phyloP scores from a whole-genome alignment of 805 yeast genomes.

The Teunomyces funiuensis region DNA sequence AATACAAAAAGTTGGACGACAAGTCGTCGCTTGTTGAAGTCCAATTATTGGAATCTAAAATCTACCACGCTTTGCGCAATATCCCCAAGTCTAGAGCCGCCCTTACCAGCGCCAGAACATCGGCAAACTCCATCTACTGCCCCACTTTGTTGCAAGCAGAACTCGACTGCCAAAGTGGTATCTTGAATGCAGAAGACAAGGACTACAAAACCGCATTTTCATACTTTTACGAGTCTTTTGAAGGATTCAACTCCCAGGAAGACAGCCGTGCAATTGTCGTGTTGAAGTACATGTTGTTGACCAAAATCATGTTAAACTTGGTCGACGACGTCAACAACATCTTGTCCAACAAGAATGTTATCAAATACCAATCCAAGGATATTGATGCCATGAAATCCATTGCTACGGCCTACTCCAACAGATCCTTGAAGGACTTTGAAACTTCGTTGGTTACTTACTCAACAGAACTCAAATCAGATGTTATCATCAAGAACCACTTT shows the following conservation, averaged over 20 bases:
- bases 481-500: conserved; percentile 87
- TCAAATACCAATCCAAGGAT: conserved; percentile 75
- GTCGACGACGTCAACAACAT: conserved; percentile 83
- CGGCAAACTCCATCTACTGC: conserved; percentile 95
- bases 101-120: conserved; percentile 90
- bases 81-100: conserved; percentile 90
- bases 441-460: conserved; percentile 70
- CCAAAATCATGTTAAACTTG: conserved; percentile 88
- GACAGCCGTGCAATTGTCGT: conserved; percentile 65
- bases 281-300: conserved; percentile 86
- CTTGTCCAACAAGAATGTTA: conserved; percentile 64
- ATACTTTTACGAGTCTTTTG: conserved; percentile 93
- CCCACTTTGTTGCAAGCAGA: conserved; percentile 94
- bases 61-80: conserved; percentile 88
- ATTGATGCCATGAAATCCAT: conserved; percentile 96
- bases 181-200: conserved; percentile 92
- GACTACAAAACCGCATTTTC: conserved; percentile 96
- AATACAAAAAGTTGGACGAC: conserved; percentile 92
- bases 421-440: conserved; percentile 90
- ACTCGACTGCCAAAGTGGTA: conserved; percentile 92
- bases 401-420: conserved; percentile 83
- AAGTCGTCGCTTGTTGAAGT: conserved; percentile 94
- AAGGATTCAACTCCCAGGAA: conserved; percentile 75
- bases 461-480: conserved; percentile 77
- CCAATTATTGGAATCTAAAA: conserved; percentile 85